A percentile compares a stretch with the other conserved stretches of the same genome.
These are phyloP conservation scores for Neospora caninum DNA, from an alignment of 169 alveolate genomes.

Conservation along the genomic window DNA sequence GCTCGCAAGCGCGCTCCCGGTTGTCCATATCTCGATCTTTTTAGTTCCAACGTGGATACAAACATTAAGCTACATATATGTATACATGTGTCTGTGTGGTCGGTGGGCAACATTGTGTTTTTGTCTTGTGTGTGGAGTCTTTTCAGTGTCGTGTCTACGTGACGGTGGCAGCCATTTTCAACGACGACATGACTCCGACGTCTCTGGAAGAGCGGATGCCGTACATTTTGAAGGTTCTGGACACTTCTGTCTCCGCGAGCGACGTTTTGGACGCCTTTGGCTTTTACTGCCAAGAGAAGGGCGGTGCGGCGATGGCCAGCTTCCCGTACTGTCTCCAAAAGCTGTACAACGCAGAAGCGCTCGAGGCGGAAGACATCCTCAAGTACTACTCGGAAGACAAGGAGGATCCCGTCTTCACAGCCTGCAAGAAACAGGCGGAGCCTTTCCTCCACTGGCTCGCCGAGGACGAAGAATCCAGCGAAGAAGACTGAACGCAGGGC, in stretches of 20 bases:
- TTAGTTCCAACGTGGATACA: too few relatives aligned
- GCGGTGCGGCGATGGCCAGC: not conserved
- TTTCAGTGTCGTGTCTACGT: conserved; percentile 65
- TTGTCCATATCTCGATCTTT: too few relatives aligned
- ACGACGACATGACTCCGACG: conserved; percentile 56
- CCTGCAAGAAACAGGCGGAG: conserved; percentile 30
- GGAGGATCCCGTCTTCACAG: conserved; percentile 30
- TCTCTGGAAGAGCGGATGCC: conserved; percentile 48
- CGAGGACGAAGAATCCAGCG: conserved; percentile 27
- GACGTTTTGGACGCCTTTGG: conserved; percentile 51
- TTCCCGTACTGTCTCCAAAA: conserved; percentile 59
- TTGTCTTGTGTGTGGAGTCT: not conserved
- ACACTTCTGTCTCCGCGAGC: conserved; percentile 38
- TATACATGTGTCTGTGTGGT: too few relatives aligned
- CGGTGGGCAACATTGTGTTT: too few relatives aligned
- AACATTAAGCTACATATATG: not conserved
- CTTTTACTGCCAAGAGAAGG: conserved; percentile 42
- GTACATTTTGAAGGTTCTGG: conserved; percentile 37
- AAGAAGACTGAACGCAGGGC: not conserved
- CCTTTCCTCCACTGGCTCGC: conserved; percentile 61
- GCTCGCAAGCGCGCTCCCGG: too few relatives aligned
- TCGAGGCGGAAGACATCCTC: conserved; percentile 64
- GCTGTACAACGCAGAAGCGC: conserved; percentile 63
- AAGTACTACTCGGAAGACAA: conserved; percentile 30
- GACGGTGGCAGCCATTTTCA: conserved; percentile 46